These are phyloP conservation scores for Coemansia javaensis DNA, from an alignment of 192 early-diverging fungal species.

Conservation along the genomic window DNA sequence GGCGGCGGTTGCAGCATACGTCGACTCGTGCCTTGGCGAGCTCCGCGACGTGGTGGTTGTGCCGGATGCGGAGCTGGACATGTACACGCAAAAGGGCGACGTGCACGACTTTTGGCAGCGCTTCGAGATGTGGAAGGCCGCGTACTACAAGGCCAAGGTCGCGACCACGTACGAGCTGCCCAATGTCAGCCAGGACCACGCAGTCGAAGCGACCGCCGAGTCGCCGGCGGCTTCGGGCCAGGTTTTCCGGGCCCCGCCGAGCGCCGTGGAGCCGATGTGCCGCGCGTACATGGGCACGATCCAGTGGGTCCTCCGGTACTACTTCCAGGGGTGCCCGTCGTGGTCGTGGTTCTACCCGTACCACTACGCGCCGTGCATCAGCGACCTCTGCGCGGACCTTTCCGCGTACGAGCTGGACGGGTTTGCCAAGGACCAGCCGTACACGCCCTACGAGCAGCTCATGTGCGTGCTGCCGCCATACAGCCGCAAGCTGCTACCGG, in stretches of 20 bases:
- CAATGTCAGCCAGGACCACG: slow-evolving; percentile 7
- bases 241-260: slow-evolving; percentile 24
- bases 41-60: slow-evolving; percentile 34
- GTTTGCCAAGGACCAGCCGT: slow-evolving; percentile 76
- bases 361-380: slow-evolving; percentile 94
- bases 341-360: slow-evolving; percentile 99
- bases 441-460: slow-evolving; percentile 95
- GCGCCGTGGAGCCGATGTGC: slow-evolving; percentile 55
- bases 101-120: slow-evolving; percentile 58
- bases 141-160: slow-evolving; percentile 71
- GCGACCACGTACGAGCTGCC: slow-evolving; percentile 49
- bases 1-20: slow-evolving; percentile 19
- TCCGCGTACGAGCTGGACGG: slow-evolving; percentile 54
- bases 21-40: slow-evolving; percentile 35
- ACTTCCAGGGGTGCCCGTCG: slow-evolving; percentile 91
- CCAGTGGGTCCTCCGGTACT: slow-evolving; percentile 97
- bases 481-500: slow-evolving; percentile 78
- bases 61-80: slow-evolving; percentile 27
- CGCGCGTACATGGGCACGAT: slow-evolving; percentile 85
- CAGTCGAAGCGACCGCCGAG: not conserved
- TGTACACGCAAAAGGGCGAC: slow-evolving; percentile 52
- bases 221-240: slow-evolving; percentile 5
- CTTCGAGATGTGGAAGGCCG: slow-evolving; percentile 71
- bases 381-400: slow-evolving; percentile 62
- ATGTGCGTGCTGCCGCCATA: slow-evolving; percentile 96